These are phyloP conservation scores for Evernia prunastri DNA, from an alignment of 495 filamentous ascomycete genomes.

Conservation along the genomic window DNA sequence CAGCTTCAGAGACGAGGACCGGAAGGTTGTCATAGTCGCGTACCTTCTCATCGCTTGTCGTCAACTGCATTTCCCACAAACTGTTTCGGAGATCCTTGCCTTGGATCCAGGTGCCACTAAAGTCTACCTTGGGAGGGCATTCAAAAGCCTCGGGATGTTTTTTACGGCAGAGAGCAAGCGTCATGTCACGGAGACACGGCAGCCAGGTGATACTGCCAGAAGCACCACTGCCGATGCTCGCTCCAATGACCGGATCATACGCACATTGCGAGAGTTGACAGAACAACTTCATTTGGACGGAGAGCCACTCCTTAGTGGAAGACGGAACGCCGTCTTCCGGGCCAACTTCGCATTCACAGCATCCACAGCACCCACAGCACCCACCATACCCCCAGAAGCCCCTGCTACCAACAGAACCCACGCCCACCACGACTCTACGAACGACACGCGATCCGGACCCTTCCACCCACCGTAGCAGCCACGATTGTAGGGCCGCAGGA, in stretches of 20 bases:
- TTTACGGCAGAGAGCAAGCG: neutral
- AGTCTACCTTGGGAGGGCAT: neutral
- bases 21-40: neutral
- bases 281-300: neutral
- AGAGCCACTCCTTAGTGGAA: neutral
- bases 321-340: neutral
- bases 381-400: neutral
- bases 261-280: neutral
- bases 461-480: neutral
- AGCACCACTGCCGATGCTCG: neutral
- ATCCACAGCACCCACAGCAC: neutral
- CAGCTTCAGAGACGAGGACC: neutral
- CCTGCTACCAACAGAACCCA: neutral
- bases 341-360: neutral
- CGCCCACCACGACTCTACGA: neutral
- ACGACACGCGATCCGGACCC: neutral
- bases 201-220: neutral
- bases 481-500: neutral
- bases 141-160: neutral
- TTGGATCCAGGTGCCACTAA: neutral
- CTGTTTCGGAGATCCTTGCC: neutral
- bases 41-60: neutral
- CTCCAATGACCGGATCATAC: neutral
- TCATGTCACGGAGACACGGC: neutral
- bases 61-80: neutral